Percentiles rank a stretch among this genome's conserved stretches.
Conservation (phyloP, 163 green algal genomes). For the Trebouxiophyceae sp. region DNA sequence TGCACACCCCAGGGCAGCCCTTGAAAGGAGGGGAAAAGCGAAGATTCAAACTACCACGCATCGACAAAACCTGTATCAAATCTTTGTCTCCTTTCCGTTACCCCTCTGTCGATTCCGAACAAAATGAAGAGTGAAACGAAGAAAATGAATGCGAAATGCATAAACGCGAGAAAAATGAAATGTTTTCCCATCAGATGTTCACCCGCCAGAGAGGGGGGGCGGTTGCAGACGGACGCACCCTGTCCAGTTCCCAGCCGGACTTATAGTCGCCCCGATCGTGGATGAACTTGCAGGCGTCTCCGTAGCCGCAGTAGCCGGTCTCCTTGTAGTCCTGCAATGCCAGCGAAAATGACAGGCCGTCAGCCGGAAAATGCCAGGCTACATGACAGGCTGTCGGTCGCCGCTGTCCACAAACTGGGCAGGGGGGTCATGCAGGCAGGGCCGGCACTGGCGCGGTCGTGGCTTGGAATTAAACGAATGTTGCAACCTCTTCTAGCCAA, state of each 20-base stretch:
- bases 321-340: conserved; percentile 91
- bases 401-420: too few relatives aligned
- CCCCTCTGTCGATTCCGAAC: too few relatives aligned
- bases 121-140: not conserved
- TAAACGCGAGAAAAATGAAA: not conserved
- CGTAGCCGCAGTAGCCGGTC: conserved; percentile 96
- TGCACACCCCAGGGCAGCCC: too few relatives aligned
- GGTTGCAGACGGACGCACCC: conserved; percentile 50
- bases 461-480: too few relatives aligned
- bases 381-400: too few relatives aligned
- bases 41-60: too few relatives aligned
- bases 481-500: too few relatives aligned
- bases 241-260: conserved; percentile 84
- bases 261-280: conserved; percentile 99
- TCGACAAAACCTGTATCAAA: too few relatives aligned
- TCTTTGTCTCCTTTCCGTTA: too few relatives aligned
- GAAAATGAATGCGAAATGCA: not conserved
- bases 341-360: not conserved
- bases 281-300: conserved; percentile 99
- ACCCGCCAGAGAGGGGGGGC: not conserved
- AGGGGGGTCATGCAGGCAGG: too few relatives aligned
- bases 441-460: too few relatives aligned
- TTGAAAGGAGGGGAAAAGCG: too few relatives aligned
- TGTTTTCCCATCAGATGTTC: not conserved
- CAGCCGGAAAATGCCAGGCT: not conserved